Base-by-base conservation (phyloP, 2,329 filamentous ascomycete species). In the Celoporthe dispersa region DNA sequence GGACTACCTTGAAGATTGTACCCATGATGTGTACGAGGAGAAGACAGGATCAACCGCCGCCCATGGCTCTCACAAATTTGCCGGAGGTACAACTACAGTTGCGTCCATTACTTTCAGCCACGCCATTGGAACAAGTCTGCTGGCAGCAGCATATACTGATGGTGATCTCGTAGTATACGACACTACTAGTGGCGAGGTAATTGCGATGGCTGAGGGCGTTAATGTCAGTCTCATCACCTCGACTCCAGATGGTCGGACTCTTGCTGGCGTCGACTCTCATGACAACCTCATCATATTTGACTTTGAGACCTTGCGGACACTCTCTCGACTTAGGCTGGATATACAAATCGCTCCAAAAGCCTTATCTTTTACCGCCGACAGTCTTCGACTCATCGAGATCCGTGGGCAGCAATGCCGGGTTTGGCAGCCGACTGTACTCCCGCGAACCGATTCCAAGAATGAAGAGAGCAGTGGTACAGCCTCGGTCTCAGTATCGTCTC, bases 271-370 rank as follows among this genome's bases (percentile, higher is more conserved):
- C 0, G 74, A 78, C 60, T 70, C 74, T 0, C 55, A 39, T 3
- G 77, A 77, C 1, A 76, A 73, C 11, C 68, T 79, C 0, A 73
- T 71, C 1, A n/a, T 79, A 1, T 79, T 76, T 55, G 75, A 79
- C 1, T 77, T 79, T 25, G 14, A 68, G 12, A 75, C 72, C 0
- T 67, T 79, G 4, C 73, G 67, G 22, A 9, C 66, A 0, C 63
- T 76, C 1, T 74, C 73, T 44, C 60, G 70, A 2, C 53, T 77
- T 11, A 48, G n/a, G 3, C 71, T 73, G 9, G 71, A 74, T 1
- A 69, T 37, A 0, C 28, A 39, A 0, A 39, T 71, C 1, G n/a
- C 70, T 14, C 68, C 70, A 0, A 69, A 72, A 16, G 65, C 39
- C 12, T 44, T 78, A 1, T 35, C 57, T 6, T 77, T 77, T 25